Evolutionary conservation across 805 yeast species (phyloP), one percentile per base, ranked within the genome.

Genomic region (Lachancea nothofagi): DNA sequence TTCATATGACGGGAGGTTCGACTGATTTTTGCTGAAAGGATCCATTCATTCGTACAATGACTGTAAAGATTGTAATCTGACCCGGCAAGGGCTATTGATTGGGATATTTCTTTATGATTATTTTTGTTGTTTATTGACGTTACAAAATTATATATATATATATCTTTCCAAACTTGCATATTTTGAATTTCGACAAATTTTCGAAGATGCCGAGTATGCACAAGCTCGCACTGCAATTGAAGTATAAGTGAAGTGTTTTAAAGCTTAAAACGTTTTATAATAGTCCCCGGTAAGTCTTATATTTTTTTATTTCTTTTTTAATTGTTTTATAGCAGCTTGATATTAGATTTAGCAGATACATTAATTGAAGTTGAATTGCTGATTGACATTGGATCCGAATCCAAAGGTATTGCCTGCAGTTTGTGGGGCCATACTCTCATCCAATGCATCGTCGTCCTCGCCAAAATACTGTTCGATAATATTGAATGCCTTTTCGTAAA

Each of bases 391-490:
- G 46, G 84, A 77, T 46, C 95, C 95, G 64, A 93, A 93, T 1
- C 88, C 87, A 64, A 83, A 93, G 35, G 90, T 80, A 53, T 83
- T 87, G 30, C 94, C 95, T 44, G 78, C 75, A 40, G 80, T 75
- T 52, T 75, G 77, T 28, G 90, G 90, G 47, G 81, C 84, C 66
- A 85, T 71, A 29, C 80, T 83, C 54, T 84, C 94, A 40, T 77
- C 95, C 41, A 75, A 78, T 29, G 66, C 72, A 36, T 68, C 79
- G 33, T 84, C 96, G 36, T 84, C 95, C 40, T 81, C 94, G 39
- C 82, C 73, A 67, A 93, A 93, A 67, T 87, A 93, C 53, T 83
- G 86, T 59, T 86, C 95, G 64, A 93, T 88, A 57, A 93, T 86
- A 50, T 71, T 71, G 69, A 76, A 93, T 24, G 97, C 94, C 69